Conservation (phyloP, 139 green algal genomes). For the Tetradesmus lagerheimii region DNA sequence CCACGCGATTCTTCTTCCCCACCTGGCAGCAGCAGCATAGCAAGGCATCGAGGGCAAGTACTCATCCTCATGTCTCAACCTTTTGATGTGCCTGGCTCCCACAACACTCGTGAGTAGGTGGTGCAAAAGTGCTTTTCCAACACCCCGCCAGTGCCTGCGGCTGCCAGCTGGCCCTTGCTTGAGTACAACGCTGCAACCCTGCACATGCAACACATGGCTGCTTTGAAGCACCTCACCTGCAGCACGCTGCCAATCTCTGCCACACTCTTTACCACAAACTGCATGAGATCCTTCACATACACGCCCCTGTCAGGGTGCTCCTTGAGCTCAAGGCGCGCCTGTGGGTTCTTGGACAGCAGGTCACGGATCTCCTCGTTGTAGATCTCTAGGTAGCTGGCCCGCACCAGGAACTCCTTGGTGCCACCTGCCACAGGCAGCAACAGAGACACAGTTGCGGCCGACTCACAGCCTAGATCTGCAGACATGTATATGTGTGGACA, state of each 20-base stretch:
- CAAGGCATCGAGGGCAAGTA: not conserved
- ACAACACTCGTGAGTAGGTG: too few species aligned
- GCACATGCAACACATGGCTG: not conserved
- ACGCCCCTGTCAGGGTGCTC: constrained; percentile 78
- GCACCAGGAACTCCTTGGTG: constrained; percentile 79
- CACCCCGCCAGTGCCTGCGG: not conserved
- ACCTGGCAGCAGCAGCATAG: constrained; percentile 59
- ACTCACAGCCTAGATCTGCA: not conserved
- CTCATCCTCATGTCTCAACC: too few species aligned
- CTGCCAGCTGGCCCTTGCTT: not conserved
- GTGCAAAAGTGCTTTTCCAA: not conserved
- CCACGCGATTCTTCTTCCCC: constrained; percentile 81
- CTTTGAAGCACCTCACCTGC: constrained; percentile 58
- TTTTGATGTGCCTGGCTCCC: too few species aligned
- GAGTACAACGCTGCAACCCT: not conserved
- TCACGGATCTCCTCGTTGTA: constrained; percentile 90
- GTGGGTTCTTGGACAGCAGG: constrained; percentile 74
- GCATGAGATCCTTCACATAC: constrained; percentile 84
- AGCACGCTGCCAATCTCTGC: constrained; percentile 76
- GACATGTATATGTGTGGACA: too few species aligned
- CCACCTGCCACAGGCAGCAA: constrained; percentile 53
- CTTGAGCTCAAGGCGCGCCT: constrained; percentile 79
- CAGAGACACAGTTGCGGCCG: not conserved
- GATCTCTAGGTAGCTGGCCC: constrained; percentile 87
- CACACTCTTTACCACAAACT: constrained; percentile 80